These are phyloP conservation scores for Atkinsonella texensis DNA, from an alignment of 2,329 filamentous ascomycete species.

Conservation along the genomic window DNA sequence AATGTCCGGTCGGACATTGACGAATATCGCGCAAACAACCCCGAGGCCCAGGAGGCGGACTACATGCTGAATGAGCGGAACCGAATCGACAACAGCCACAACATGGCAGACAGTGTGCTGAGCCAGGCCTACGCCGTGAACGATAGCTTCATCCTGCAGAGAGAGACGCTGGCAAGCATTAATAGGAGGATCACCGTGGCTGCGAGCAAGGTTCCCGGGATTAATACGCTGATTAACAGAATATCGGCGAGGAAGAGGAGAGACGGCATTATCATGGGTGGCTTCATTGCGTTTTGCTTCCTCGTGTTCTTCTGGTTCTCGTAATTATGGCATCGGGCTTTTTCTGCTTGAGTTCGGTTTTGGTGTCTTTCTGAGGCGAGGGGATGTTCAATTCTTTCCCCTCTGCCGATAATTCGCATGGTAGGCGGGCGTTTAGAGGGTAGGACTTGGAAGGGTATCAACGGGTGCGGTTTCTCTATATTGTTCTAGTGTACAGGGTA, in stretches of 20 bases:
- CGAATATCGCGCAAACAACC: slow-evolving; percentile 73
- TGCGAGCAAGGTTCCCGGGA: slow-evolving; percentile 81
- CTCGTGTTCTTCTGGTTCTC: slow-evolving; percentile 72
- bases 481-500: slow-evolving; percentile 18
- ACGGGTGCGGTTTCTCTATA: slow-evolving; percentile 9
- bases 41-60: slow-evolving; percentile 74
- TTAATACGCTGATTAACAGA: slow-evolving; percentile 82
- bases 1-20: slow-evolving; percentile 89
- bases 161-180: slow-evolving; percentile 78
- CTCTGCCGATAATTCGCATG: slow-evolving; percentile 9
- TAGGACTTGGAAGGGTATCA: slow-evolving; percentile 19
- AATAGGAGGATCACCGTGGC: slow-evolving; percentile 83
- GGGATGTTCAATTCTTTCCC: background rate
- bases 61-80: slow-evolving; percentile 91
- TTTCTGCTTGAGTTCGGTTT: background rate
- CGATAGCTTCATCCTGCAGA: slow-evolving; percentile 76
- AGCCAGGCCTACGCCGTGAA: slow-evolving; percentile 96
- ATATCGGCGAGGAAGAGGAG: slow-evolving; percentile 92
- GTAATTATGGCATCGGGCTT: slow-evolving; percentile 21
- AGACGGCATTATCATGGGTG: slow-evolving; percentile 85
- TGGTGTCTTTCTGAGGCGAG: too few relatives aligned
- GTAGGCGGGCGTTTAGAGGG: slow-evolving; percentile 19
- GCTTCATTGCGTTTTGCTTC: slow-evolving; percentile 87
- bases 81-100: slow-evolving; percentile 80
- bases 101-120: slow-evolving; percentile 78